Base-by-base conservation (phyloP, 768 basidiomycete genomes). In the Gelatoporia subvermispora region DNA sequence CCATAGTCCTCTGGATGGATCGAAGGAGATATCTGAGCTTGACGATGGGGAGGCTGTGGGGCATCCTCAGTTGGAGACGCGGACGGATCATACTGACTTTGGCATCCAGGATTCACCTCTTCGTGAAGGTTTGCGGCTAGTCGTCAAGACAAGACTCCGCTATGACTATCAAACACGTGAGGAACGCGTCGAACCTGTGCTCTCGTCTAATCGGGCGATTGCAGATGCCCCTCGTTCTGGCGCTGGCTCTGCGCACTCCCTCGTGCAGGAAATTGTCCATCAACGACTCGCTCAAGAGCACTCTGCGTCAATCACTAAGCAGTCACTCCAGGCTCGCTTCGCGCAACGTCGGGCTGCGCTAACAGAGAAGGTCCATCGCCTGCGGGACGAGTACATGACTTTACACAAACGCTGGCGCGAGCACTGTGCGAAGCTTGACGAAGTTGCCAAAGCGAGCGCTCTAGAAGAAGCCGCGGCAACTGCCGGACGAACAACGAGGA, bases 331-430 rank as follows among this genome's bases (percentile, higher is more conserved):
- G 36, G 70, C 75, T 50, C 77, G 73, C 50, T 79, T 90, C 55
- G 70, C 70, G 24, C 68, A 73, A 55, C 78, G 78, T 7, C 74
- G 82, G 54, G 67, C 67, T 4, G 62, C 68, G 41, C 63, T 83
- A 23, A 61, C 70, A 21, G 74, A 72, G 46, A 91, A 91, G 66
- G 65, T 75, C 17, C 60, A 73, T 35, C 70, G 65, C 17, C 69
- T 93, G 23, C 76, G 76, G 41, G 72, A 72, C 49, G 79, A 92
- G 62, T 93, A 95, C 61, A 59, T 81, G 45, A 59, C 66, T 13
- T 70, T 87, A 41, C 84, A 94, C 57, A 76, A 79, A 54, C 74
- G 77, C 40, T 95, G 92, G 92, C 49, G 79, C 23, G 72, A 72
- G 2, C 85, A 88, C 54, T 91, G 91, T 62, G 68, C 73, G 13